phyloP scores from a whole-genome alignment of 176 grass and related monocot species.

The Oryza glumipatula region DNA sequence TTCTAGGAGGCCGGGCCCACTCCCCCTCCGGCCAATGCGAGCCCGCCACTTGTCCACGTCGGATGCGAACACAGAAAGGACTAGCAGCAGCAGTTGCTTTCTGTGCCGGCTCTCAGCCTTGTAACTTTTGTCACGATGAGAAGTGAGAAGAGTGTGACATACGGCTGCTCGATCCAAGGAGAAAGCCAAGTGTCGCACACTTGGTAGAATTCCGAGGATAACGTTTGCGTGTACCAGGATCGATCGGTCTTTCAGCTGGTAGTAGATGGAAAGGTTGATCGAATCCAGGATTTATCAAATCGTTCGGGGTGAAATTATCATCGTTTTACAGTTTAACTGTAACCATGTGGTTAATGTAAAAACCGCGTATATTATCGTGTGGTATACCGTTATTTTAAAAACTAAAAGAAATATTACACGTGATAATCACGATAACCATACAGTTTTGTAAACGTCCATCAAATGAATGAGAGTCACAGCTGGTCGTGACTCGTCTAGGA shows the following conservation, averaged over 20 bases:
- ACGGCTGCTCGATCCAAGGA: background rate
- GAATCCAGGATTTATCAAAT: no score
- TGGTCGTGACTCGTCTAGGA: background rate
- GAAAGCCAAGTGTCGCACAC: background rate
- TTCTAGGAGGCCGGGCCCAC: background rate
- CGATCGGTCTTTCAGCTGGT: background rate
- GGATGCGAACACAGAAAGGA: background rate
- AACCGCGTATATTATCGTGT: no score
- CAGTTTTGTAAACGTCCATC: no score
- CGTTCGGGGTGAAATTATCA: no score
- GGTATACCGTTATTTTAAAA: no score
- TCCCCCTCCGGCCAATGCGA: background rate
- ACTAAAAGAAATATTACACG: no score
- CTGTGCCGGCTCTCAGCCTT: background rate
- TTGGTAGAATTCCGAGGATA: background rate
- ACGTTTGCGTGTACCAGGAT: conserved; percentile 22
- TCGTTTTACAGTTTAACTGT: no score
- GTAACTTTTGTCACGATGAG: background rate
- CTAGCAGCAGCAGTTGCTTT: background rate
- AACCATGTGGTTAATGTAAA: no score
- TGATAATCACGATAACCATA: no score
- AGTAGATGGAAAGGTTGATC: background rate
- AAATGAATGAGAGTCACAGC: background rate
- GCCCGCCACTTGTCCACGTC: conserved; percentile 29
- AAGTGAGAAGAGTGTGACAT: background rate